Conservation (phyloP, 1,139 yeast genomes). For the Yamadazyma dendronema region DNA sequence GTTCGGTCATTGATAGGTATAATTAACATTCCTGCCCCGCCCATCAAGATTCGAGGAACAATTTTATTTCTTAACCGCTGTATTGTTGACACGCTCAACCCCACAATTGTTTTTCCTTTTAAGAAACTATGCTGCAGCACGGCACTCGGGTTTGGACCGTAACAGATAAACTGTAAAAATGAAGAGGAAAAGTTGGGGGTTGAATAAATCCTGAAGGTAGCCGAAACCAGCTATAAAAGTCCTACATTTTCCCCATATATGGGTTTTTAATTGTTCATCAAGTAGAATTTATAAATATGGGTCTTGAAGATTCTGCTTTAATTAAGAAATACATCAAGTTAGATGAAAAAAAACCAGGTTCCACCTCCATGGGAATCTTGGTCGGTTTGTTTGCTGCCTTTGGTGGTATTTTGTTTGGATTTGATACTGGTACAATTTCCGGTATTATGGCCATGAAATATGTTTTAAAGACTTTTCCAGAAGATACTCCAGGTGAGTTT, state of each 20-base stretch:
- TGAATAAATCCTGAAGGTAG: not conserved
- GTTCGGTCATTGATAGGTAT: no score
- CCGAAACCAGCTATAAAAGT: not conserved
- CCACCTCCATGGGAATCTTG: slow-evolving; percentile 46
- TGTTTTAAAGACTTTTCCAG: slow-evolving; percentile 51
- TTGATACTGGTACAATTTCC: slow-evolving; percentile 78
- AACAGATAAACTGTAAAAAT: not conserved
- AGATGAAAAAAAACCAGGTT: slow-evolving; percentile 48
- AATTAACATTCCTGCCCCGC: no score
- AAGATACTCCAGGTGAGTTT: slow-evolving; percentile 19
- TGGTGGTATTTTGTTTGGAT: slow-evolving; percentile 71
- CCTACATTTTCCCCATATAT: not conserved
- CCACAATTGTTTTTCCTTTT: not conserved
- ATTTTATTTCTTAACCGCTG: not conserved
- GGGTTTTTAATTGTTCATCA: not conserved
- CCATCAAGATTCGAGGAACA: no score
- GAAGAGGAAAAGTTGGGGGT: not conserved
- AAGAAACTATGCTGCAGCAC: not conserved
- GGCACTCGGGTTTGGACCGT: not conserved
- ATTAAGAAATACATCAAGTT: slow-evolving; percentile 32
- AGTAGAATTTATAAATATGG: slow-evolving; percentile 23
- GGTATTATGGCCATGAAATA: slow-evolving; percentile 75
- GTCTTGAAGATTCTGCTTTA: slow-evolving; percentile 35
- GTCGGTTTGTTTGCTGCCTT: slow-evolving; percentile 54
- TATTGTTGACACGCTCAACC: not conserved